These are phyloP conservation scores for Clitopilus hobsonii DNA, from an alignment of 768 basidiomycete genomes.

Conservation along the genomic window DNA sequence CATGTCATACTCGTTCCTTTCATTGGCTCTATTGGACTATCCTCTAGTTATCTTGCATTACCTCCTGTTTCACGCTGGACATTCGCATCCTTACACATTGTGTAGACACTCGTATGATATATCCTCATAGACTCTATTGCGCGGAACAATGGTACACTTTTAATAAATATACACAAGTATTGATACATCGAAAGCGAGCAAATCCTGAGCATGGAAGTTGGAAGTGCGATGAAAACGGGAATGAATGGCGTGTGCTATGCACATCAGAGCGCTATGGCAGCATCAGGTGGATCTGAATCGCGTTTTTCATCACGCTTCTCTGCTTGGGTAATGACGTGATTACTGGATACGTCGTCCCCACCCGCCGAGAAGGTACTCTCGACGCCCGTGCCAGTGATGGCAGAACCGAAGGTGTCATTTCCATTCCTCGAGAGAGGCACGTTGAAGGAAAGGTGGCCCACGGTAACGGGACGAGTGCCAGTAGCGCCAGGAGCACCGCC, in stretches of 20 bases:
- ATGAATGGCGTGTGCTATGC: no score
- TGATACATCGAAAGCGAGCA: background rate
- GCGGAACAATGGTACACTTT: background rate
- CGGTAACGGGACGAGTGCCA: background rate
- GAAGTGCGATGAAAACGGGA: no score
- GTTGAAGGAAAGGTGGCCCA: background rate
- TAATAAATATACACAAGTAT: background rate
- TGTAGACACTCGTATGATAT: background rate
- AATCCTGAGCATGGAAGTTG: no score
- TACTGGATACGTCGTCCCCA: background rate
- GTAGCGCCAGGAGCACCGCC: background rate
- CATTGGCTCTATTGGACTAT: background rate
- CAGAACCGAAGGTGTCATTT: background rate
- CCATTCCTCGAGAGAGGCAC: background rate
- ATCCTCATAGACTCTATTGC: constrained; percentile 1
- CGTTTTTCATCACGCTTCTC: background rate
- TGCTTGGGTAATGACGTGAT: background rate
- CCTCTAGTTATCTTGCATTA: background rate
- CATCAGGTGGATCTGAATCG: background rate
- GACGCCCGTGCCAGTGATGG: background rate
- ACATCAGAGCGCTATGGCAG: no score
- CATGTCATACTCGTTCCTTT: background rate
- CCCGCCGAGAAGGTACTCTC: background rate
- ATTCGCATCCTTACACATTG: background rate
- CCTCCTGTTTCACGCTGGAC: background rate